Conservation (phyloP, 2,329 filamentous ascomycete species). For the Bipolaris oryzae region DNA sequence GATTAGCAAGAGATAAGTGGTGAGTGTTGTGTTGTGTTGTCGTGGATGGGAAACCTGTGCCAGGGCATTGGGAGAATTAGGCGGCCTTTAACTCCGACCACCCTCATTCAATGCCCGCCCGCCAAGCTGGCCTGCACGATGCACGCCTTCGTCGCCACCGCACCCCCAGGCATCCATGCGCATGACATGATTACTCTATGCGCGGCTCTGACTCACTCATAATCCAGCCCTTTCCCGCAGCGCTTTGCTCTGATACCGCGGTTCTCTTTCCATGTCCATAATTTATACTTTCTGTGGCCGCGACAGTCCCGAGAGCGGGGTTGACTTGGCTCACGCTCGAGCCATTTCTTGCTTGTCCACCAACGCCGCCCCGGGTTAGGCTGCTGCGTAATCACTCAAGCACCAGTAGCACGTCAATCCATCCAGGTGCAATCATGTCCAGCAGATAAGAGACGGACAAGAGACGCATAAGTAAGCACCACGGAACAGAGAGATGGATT, state of each 20-base stretch:
- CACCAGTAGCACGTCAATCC: not conserved
- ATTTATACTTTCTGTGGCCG: not conserved
- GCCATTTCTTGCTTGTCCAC: not conserved
- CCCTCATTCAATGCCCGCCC: conserved; percentile 11
- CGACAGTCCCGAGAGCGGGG: conserved; percentile 6
- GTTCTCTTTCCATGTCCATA: not conserved
- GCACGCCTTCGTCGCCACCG: conserved; percentile 9
- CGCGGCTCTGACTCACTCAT: conserved; percentile 24
- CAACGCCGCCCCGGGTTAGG: not conserved
- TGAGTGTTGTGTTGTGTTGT: conserved; percentile 9
- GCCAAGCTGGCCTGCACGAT: conserved; percentile 14
- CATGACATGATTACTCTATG: conserved; percentile 14
- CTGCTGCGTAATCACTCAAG: no score
- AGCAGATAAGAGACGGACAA: no score
- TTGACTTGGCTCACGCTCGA: conserved; percentile 7
- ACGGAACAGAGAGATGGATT: not conserved
- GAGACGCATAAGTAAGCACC: no score
- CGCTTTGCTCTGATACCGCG: not conserved
- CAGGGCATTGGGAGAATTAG: conserved; percentile 19
- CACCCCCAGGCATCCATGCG: conserved; percentile 6
- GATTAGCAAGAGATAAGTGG: not conserved
- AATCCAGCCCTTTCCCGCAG: not conserved
- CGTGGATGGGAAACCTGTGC: conserved; percentile 6
- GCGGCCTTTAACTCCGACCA: conserved; percentile 29
- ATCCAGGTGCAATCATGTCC: not conserved